Base-by-base conservation (phyloP, 345 rosid genomes). In the Conringia planisiliqua region DNA sequence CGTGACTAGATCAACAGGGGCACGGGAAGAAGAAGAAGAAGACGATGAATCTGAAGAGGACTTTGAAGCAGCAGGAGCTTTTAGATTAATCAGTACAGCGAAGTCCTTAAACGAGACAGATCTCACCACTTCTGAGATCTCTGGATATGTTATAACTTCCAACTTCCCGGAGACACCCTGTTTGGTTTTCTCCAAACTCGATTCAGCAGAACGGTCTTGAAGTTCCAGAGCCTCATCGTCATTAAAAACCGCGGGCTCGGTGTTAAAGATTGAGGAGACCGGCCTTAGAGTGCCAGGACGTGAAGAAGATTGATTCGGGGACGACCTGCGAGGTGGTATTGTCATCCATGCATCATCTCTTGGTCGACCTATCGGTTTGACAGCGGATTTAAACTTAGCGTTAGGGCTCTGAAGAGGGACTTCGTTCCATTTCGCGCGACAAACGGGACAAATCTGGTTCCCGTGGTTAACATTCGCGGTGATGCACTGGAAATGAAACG, bases 401-500 rank as follows among this genome's bases (percentile, higher is more conserved):
- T 50, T 66, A 56, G 87, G 84, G 59, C 77, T 83, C 75, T 85
- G 92, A 75, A 89, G 82, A 38, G 99, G 99, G 16, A 96, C 64
- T 59, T 92, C 96, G 55, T 89, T 92, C 98, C 98, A 96, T 78
- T 88, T 91, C 0, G 93, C 92, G 79, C 96, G 83, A 81, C 98
- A 94, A 58, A 94, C 85, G 4, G 99, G 99, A 77, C 99, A 96
- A 51, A 87, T 68, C 81, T 86, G 93, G 87, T 88, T 96, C 36
- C 99, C 99, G 60, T 92, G 93, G 76, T 84, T 86, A 38, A 90
- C 99, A 76, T 86, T 96, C n/a, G 96, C 85, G 61, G 96, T 80
- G 62, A 96, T 96, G 86, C 99, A 96, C 9, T 87, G 91, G 81
- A 96, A 92, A 74, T 96, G 99, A 84, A 96, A 95, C 66, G 98